These are phyloP conservation scores for Amphichorda felina DNA, from an alignment of 2,329 filamentous ascomycete genomes.

Conservation along the genomic window DNA sequence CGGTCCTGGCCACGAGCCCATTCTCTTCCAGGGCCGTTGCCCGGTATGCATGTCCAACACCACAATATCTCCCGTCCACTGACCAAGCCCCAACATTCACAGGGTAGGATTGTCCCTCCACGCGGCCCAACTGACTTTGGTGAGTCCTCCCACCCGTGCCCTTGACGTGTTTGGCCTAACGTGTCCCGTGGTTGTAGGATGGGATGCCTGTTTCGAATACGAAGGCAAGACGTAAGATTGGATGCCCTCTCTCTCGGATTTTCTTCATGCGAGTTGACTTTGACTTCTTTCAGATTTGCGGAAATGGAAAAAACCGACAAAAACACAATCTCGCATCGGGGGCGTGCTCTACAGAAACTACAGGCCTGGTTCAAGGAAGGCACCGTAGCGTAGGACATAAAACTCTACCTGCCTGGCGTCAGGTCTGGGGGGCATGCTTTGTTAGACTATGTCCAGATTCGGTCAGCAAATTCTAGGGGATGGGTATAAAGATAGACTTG, in stretches of 20 bases:
- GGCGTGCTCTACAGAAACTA: conserved; percentile 76
- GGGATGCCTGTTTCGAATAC: conserved; percentile 95
- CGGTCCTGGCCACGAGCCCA: conserved; percentile 71
- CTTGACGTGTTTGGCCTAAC: conserved; percentile 1
- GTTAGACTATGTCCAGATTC: no score
- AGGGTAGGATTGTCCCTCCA: conserved; percentile 71
- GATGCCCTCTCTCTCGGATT: not conserved
- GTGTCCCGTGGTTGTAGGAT: conserved; percentile 44
- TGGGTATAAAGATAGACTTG: no score
- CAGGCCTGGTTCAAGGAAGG: conserved; percentile 58
- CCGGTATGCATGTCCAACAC: conserved; percentile 38
- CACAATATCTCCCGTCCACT: not conserved
- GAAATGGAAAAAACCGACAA: conserved; percentile 86
- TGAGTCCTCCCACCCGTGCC: conserved; percentile 27
- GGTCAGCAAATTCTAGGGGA: no score
- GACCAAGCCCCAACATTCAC: conserved; percentile 1
- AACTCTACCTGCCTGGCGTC: no score
- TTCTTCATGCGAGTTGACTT: conserved; percentile 5
- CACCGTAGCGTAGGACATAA: not conserved
- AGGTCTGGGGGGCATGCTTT: no score
- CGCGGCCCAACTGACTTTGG: conserved; percentile 76
- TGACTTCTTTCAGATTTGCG: conserved; percentile 47
- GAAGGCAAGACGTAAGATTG: conserved; percentile 62
- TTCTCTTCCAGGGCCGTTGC: conserved; percentile 87
- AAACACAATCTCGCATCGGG: conserved; percentile 89